phyloP scores from a whole-genome alignment of 805 yeast species.

The Candida tallmaniae region DNA sequence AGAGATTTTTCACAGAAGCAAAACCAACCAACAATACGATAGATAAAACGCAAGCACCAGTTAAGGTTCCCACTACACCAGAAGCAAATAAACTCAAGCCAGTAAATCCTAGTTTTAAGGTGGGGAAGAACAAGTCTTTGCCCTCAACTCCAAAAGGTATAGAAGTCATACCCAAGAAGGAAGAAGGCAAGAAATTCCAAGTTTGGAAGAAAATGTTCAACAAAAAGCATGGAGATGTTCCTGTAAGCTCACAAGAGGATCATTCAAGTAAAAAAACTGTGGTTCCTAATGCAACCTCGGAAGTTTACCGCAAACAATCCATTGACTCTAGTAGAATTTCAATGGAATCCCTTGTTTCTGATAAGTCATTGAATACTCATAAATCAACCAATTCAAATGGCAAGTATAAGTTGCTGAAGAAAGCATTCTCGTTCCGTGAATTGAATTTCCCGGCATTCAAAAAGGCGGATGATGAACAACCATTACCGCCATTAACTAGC shows the following conservation, averaged over 20 bases:
- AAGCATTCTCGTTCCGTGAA: conserved; percentile 12
- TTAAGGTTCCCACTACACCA: neutral
- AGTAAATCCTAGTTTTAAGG: too few species aligned
- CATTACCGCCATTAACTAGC: conserved; percentile 8
- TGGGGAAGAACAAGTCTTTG: conserved; percentile 6
- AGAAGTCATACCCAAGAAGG: neutral
- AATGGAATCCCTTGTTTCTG: too few species aligned
- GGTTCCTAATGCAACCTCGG: too few species aligned
- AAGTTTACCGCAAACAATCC: too few species aligned
- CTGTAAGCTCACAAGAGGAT: too few species aligned
- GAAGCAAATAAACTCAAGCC: too few species aligned
- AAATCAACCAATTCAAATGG: conserved; percentile 4
- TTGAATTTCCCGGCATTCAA: conserved; percentile 11
- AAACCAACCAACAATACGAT: neutral
- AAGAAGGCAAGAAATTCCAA: neutral
- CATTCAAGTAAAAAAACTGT: too few species aligned
- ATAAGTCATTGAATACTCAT: conserved; percentile 3
- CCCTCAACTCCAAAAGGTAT: conserved; percentile 12
- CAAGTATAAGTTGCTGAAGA: conserved; percentile 5
- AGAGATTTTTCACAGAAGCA: conserved; percentile 1
- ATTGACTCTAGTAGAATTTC: too few species aligned
- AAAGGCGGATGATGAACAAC: conserved; percentile 6
- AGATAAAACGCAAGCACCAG: neutral
- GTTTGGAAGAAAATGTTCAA: conserved; percentile 12
- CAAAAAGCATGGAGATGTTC: conserved; percentile 1